Conservation (phyloP, 2,329 filamentous ascomycete species). For the Trichoderma harzianum region DNA sequence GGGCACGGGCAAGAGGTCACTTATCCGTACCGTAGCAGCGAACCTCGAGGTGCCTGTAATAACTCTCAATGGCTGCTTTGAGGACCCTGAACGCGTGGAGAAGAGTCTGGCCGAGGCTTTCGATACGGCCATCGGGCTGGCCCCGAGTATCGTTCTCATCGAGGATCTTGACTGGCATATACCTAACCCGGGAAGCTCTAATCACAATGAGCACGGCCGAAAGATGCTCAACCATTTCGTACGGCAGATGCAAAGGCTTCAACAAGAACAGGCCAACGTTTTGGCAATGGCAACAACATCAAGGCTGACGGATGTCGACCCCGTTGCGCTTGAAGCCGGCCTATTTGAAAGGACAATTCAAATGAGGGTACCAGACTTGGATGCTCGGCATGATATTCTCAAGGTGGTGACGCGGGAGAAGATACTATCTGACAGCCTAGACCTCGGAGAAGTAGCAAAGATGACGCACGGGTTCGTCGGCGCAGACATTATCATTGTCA, state of each 20-base stretch:
- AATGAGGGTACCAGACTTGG: conserved; percentile 79
- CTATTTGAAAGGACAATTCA: conserved; percentile 82
- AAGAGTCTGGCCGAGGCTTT: conserved; percentile 40
- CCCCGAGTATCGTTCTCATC: conserved; percentile 87
- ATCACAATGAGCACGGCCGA: conserved; percentile 85
- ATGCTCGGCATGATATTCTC: conserved; percentile 74
- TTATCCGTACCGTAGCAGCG: conserved; percentile 70
- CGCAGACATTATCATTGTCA: conserved; percentile 73
- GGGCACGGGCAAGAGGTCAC: conserved; percentile 76
- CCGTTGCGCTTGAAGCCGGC: conserved; percentile 68
- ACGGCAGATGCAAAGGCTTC: conserved; percentile 81
- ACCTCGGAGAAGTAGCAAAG: conserved; percentile 72
- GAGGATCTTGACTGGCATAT: conserved; percentile 85
- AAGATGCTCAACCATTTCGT: conserved; percentile 79
- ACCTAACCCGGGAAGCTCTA: conserved; percentile 72
- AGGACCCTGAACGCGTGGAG: conserved; percentile 39
- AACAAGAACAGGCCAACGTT: conserved; percentile 69
- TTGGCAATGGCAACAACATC: conserved; percentile 92
- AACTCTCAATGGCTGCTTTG: conserved; percentile 41
- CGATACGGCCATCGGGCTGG: conserved; percentile 79
- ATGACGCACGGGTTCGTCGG: conserved; percentile 91
- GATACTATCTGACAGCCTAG: conserved; percentile 63
- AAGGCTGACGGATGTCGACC: conserved; percentile 79
- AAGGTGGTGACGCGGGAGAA: conserved; percentile 66
- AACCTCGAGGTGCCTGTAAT: conserved; percentile 71